Percentiles rank a stretch among this genome's conserved stretches.
These are phyloP conservation scores for Teunomyces lycoperdinae DNA, from an alignment of 805 yeast genomes.

Conservation along the genomic window DNA sequence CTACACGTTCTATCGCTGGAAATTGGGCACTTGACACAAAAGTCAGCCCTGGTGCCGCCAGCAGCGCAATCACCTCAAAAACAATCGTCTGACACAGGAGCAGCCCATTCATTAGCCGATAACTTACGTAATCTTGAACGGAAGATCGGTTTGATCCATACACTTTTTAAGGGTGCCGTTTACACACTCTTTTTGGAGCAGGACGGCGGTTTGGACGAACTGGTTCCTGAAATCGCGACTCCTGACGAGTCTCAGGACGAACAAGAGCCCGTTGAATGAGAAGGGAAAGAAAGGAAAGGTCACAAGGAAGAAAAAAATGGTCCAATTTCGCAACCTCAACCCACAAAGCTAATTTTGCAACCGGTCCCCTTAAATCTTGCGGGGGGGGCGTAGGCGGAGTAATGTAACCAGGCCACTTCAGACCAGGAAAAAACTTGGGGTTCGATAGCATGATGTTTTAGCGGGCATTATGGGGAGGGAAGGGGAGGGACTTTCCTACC, in stretches of 20 bases:
- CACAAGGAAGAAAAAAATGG: no score
- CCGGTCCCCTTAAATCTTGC: no score
- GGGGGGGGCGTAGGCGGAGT: no score
- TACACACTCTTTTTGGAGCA: slow-evolving; percentile 59
- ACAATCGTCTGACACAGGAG: slow-evolving; percentile 5
- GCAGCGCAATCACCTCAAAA: background rate
- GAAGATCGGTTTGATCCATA: slow-evolving; percentile 61
- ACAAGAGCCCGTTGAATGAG: background rate
- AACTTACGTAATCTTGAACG: slow-evolving; percentile 60
- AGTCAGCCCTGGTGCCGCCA: slow-evolving; percentile 1
- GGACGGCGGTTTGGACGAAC: slow-evolving; percentile 17
- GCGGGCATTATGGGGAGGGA: no score
- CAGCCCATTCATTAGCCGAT: slow-evolving; percentile 35
- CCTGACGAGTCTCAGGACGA: background rate
- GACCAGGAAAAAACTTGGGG: no score
- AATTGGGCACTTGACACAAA: slow-evolving; percentile 26
- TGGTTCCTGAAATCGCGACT: background rate
- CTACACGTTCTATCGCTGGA: slow-evolving; percentile 31
- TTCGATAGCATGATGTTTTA: no score
- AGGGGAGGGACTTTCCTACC: background rate
- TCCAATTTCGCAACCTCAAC: no score
- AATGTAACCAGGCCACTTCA: no score
- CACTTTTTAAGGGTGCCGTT: slow-evolving; percentile 67
- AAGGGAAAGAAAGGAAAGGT: background rate
- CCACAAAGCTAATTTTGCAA: no score